Evolutionary conservation across 352 stramenopile species (phyloP), one percentile per base, ranked within the genome.

Genomic region (Phytophthora pini): DNA sequence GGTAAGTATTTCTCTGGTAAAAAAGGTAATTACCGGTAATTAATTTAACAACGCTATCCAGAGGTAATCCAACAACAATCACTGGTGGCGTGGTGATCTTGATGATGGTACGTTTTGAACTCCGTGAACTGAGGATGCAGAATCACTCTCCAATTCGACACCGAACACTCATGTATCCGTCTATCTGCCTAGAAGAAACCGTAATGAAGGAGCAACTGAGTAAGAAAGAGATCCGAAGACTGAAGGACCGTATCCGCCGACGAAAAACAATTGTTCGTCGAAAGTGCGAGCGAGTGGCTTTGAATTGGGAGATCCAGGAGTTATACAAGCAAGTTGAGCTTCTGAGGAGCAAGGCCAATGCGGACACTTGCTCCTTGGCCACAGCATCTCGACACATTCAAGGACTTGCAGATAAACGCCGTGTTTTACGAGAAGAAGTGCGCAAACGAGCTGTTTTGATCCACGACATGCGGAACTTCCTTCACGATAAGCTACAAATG

Each of bases 221-320:
- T 8, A 45, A 45, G 38, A 54, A 38, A 53, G 41, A 66, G 9
- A 20, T 36, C 6, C 48, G 41, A 45, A 36, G 48, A 60, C 24
- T 55, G 31, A 56, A 48, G 22, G 58, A 60, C 43, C 58, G 58
- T 9, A 66, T 66, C 17, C 58, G 58, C 15, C 8, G 58, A 31
- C 58, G 31, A 7, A 54, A 43, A 26, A 32, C 31, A 7, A 54
- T 29, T 8, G 2, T 41, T 2, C 58, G 58, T 5, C 58, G 58
- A n/a, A 66, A 49, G 1, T 50, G 31, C 7, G 58, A 66, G 41
- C 41, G 26, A 24, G 15, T 61, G 13, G 48, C 40, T 29, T 34
- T 66, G 4, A 4, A 20, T 3, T 15, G 8, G 40, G 17, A 66
- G 36, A 60, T 66, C 13, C 10, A 20, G 1, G n/a, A 61, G 3